Percentiles rank a stretch among this genome's conserved stretches.
phyloP scores from a whole-genome alignment of 2,329 filamentous ascomycete genomes.

The Scedosporium boydii region DNA sequence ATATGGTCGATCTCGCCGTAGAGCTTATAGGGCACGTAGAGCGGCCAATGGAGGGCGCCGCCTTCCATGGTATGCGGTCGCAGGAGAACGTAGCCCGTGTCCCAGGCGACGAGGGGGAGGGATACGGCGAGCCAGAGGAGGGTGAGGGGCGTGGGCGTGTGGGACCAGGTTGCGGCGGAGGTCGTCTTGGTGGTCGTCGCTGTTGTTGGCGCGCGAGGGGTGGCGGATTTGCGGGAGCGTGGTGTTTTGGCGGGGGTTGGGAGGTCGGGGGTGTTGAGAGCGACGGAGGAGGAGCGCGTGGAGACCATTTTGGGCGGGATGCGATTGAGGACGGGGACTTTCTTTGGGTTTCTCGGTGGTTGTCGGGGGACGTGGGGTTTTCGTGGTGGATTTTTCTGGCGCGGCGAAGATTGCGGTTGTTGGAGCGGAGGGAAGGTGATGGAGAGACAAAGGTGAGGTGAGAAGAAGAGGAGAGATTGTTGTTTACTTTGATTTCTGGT shows the following conservation, averaged over 20 bases:
- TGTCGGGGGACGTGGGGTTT: not conserved
- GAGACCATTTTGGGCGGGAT: not conserved
- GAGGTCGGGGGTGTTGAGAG: slow-evolving; percentile 2
- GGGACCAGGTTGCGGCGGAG: slow-evolving; percentile 24
- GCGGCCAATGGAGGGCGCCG: slow-evolving; percentile 58
- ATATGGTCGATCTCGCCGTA: slow-evolving; percentile 74
- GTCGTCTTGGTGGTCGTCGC: slow-evolving; percentile 11
- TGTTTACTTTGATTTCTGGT: not conserved
- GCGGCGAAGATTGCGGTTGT: not conserved
- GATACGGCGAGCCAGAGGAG: slow-evolving; percentile 67
- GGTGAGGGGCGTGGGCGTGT: slow-evolving; percentile 34
- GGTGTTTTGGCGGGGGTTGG: slow-evolving; percentile 20
- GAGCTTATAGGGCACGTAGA: slow-evolving; percentile 70
- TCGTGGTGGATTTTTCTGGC: not conserved
- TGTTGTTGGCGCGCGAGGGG: slow-evolving; percentile 17
- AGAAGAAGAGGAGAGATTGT: not conserved
- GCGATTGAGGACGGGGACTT: not conserved
- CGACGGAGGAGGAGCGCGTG: not conserved
- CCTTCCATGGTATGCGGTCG: slow-evolving; percentile 77
- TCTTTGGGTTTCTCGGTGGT: not conserved
- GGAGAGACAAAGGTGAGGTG: not conserved
- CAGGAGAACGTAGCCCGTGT: slow-evolving; percentile 67
- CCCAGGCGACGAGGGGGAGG: slow-evolving; percentile 73
- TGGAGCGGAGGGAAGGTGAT: not conserved
- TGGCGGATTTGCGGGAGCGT: slow-evolving; percentile 23